phyloP scores from a whole-genome alignment of 257 asterid genomes.

The Mitragyna speciosa region DNA sequence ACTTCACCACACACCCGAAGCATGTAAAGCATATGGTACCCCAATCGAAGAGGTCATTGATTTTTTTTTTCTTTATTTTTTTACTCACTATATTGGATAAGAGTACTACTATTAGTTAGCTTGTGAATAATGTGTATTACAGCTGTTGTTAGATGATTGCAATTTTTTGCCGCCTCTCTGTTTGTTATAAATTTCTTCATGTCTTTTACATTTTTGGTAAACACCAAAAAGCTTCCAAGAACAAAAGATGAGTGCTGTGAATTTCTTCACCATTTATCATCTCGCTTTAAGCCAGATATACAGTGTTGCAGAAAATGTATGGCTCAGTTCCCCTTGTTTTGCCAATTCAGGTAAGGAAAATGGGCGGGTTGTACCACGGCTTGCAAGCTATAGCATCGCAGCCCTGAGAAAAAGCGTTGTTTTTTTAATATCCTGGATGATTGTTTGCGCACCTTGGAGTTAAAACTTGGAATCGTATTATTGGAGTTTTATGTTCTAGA shows the following conservation, averaged over 20 bases:
- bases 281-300: too few species aligned
- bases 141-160: not conserved
- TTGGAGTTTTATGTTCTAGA: too few species aligned
- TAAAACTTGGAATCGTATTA: too few species aligned
- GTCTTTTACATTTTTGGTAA: not conserved
- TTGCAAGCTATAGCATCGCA: too few species aligned
- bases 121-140: not conserved
- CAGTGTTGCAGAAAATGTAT: not conserved
- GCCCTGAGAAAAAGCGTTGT: too few species aligned
- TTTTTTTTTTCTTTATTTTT: slow-evolving; percentile 3
- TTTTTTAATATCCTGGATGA: too few species aligned
- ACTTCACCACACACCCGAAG: slow-evolving; percentile 30
- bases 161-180: not conserved
- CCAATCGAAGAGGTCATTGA: not conserved
- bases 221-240: not conserved
- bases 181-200: not conserved
- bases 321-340: too few species aligned
- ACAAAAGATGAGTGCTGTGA: too few species aligned
- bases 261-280: too few species aligned
- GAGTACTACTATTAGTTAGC: not conserved
- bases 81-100: not conserved
- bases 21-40: slow-evolving; percentile 9
- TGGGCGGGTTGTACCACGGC: too few species aligned
- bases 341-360: too few species aligned
- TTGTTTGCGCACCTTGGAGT: too few species aligned